Evolutionary conservation across 768 basidiomycete species (phyloP).

Genomic region (Amanita molliuscula): DNA sequence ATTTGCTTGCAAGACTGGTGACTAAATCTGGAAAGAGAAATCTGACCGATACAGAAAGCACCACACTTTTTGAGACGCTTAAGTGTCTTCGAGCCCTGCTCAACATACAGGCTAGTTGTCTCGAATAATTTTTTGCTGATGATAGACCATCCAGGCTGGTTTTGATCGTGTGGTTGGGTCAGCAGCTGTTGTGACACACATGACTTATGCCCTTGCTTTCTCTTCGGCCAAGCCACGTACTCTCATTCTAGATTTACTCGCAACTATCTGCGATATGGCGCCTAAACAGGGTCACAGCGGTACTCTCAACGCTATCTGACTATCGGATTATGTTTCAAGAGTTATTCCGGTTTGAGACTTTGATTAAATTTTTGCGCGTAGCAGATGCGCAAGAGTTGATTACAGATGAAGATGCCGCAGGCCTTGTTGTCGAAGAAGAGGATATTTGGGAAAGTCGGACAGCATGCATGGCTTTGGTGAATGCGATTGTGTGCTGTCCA

Average conservation of each 20-base stretch:
- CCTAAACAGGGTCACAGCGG: constrained; percentile 61
- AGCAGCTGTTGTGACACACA: constrained; percentile 57
- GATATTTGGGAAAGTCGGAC: constrained; percentile 76
- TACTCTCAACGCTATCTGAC: constrained; percentile 74
- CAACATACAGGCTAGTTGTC: constrained; percentile 61
- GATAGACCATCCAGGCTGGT: constrained; percentile 39
- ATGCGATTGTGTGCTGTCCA: constrained; percentile 68
- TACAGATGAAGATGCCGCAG: constrained; percentile 19
- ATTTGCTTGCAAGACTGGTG: constrained; percentile 48
- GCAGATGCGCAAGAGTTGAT: constrained; percentile 32
- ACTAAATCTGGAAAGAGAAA: constrained; percentile 55
- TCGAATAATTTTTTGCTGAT: constrained; percentile 2
- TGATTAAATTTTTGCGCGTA: constrained; percentile 54
- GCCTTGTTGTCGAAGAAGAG: constrained; percentile 43
- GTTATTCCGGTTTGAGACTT: constrained; percentile 67
- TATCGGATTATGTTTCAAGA: constrained; percentile 65
- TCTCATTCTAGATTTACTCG: constrained; percentile 67
- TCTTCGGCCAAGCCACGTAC: constrained; percentile 61
- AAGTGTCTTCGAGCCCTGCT: constrained; percentile 75
- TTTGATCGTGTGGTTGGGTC: constrained; percentile 58
- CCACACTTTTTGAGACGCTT: constrained; percentile 60
- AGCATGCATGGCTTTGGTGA: constrained; percentile 68
- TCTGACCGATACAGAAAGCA: constrained; percentile 56
- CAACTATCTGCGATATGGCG: constrained; percentile 74
- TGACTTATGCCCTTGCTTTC: constrained; percentile 60